Evolutionary conservation across 345 rosid genomes (phyloP), one percentile per base, ranked within the genome.

Genomic region (Pugionium cornutum): DNA sequence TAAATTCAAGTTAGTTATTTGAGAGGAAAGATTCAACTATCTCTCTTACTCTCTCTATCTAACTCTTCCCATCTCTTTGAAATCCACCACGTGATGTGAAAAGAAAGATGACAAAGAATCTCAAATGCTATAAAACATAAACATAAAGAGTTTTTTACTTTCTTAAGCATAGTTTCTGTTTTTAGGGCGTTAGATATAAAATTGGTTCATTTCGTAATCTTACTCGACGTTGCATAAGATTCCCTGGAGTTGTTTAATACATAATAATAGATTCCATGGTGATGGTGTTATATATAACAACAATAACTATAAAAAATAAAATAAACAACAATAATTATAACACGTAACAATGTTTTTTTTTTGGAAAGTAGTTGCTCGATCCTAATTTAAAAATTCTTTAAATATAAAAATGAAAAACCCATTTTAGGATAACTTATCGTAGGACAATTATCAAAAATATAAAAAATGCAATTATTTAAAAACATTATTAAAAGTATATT

Each of bases 31-130:
- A 4, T 39, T 39, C 5, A 48, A 27, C 11, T 32, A 18, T 54
- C 1, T 53, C 41, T 31, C 41, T 37, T 39, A 18, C 18, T 40
- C 51, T 55, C 40, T 25, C 25, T 67, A 11, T 67, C 53, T 42
- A 5, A 11, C n/a, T n/a, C 54, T 45, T 43, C 29, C 25, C 11
- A 7, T 27, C 2, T 3, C 9, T 28, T 7, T 44, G 1, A 9
- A 4, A 49, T 25, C 43, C 61, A 53, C 34, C 29, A 55, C 55
- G 53, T 65, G 43, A 53, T 55, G 28, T 65, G 42, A 9, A n/a
- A 11, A 18, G 26, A 9, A 1, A 60, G 64, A 44, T 42, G 10
- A 53, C 27, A 35, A 7, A 54, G 7, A 25, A 4, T 11, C 7
- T 53, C 18, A n/a, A 32, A 26, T n/a, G 39, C 43, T 42, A 58